Conservation (phyloP, 768 basidiomycete species). For the Amanita brunnescens region DNA sequence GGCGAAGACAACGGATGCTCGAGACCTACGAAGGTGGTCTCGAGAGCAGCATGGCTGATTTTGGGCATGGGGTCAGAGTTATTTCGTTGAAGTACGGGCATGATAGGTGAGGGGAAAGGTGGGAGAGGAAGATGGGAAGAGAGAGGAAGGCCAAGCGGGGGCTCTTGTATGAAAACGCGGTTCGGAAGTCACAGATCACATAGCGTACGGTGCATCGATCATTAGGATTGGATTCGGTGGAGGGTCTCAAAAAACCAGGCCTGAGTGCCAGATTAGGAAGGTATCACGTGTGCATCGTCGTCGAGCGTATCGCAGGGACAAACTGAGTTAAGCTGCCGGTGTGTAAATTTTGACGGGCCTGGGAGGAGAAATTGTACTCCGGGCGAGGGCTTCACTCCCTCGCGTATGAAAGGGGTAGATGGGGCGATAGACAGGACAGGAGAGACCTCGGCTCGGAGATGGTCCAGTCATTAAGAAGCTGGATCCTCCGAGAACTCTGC, state of each 20-base stretch:
- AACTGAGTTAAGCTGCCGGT: background rate
- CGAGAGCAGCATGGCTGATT: slow-evolving; percentile 45
- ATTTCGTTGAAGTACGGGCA: slow-evolving; percentile 21
- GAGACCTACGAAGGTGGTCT: slow-evolving; percentile 59
- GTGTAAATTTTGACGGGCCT: slow-evolving; percentile 2
- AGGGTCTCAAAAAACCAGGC: slow-evolving; percentile 19
- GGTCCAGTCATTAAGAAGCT: background rate
- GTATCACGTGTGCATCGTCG: slow-evolving; percentile 13
- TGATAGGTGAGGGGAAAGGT: slow-evolving; percentile 10
- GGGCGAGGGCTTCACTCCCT: background rate
- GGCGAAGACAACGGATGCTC: slow-evolving; percentile 52
- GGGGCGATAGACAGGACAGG: background rate
- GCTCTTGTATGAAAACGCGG: slow-evolving; percentile 15
- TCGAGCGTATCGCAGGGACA: background rate
- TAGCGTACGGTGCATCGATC: slow-evolving; percentile 22
- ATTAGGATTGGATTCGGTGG: slow-evolving; percentile 21
- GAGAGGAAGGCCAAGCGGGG: slow-evolving; percentile 4
- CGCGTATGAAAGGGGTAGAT: background rate
- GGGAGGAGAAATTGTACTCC: background rate
- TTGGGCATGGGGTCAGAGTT: slow-evolving; percentile 18
- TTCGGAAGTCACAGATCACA: slow-evolving; percentile 12
- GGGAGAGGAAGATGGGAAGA: slow-evolving; percentile 6
- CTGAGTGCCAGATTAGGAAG: slow-evolving; percentile 23
- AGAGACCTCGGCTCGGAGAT: background rate
- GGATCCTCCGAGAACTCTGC: background rate